Evolutionary conservation across 2,329 filamentous ascomycete genomes (phyloP), one percentile per base, ranked within the genome.

Genomic region (Fusarium virguliforme): DNA sequence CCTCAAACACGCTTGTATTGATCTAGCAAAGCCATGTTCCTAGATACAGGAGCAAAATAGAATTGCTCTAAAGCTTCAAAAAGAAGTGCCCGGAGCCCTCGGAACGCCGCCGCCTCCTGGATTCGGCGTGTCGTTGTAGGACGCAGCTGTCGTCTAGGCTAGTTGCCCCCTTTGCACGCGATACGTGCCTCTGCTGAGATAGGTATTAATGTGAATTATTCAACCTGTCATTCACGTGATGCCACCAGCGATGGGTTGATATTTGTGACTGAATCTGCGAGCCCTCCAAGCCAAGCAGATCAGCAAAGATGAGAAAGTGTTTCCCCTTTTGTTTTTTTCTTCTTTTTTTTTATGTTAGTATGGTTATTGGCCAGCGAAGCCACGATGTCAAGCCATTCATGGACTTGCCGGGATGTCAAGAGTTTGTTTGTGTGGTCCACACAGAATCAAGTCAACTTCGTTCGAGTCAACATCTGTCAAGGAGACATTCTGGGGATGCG

Each of bases 21-120:
- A 75, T 78, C 74, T 78, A 76, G 74, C 66, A 73, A 72, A 68
- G 68, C 65, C 71, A 68, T 65, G 55, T 68, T 68, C 71, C 75
- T 79, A 79, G 67, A 67, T 79, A 78, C 75, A 78, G 53, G 65
- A 63, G 68, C 68, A 58, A 60, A 60, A 56, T 62, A 60, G 63
- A 51, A 63, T 58, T 69, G 69, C 63, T 51, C n/a, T 26, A 66
- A 40, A 55, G 59, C 51, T 53, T 50, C 34, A 63, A 54, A 54
- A 41, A 60, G 35, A 41, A 50, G 26, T 51, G 55, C 38, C 38
- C 30, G 24, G 15, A 38, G 30, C 37, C 68, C 30, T 32, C 22
- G 51, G 48, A 50, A 35, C 48, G 54, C 43, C 51, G 54, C 43
- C 51, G 24, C 15, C 26, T 43, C 58, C 57, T 38, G 50, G 10